Percentiles rank a stretch among this genome's conserved stretches.
Conservation (phyloP, 352 stramenopile genomes). For the Elongisporangium undulatum region DNA sequence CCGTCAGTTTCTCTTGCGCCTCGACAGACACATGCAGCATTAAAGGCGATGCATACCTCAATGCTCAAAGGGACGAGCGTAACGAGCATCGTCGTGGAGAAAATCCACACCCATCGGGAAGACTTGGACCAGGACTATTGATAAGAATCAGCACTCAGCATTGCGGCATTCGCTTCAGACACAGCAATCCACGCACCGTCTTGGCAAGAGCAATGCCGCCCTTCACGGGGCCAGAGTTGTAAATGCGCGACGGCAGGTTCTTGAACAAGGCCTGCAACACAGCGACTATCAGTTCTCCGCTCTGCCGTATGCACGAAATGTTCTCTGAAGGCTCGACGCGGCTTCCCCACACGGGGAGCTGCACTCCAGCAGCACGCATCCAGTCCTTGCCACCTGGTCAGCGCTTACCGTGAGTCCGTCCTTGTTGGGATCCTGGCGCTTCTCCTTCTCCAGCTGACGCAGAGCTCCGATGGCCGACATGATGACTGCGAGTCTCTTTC, state of each 20-base stretch:
- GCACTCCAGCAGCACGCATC: neutral
- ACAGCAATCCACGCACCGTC: constrained; percentile 20
- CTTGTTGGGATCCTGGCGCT: constrained; percentile 62
- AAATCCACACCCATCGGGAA: constrained; percentile 72
- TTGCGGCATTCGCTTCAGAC: neutral
- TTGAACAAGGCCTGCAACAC: constrained; percentile 53
- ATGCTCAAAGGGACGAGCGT: constrained; percentile 84
- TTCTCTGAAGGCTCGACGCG: neutral
- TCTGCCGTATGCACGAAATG: neutral
- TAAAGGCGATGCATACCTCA: constrained; percentile 42
- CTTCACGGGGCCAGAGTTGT: constrained; percentile 60
- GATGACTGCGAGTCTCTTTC: constrained; percentile 12
- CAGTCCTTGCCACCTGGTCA: neutral
- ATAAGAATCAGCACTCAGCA: constrained; percentile 3
- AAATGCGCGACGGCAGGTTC: constrained; percentile 67
- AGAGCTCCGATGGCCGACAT: constrained; percentile 84
- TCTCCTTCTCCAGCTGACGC: constrained; percentile 82
- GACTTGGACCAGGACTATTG: constrained; percentile 48
- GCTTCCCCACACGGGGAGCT: neutral
- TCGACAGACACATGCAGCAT: constrained; percentile 3
- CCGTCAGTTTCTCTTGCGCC: neutral
- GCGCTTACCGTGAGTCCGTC: constrained; percentile 44
- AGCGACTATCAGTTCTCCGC: neutral
- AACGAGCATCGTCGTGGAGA: constrained; percentile 81
- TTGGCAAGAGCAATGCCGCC: constrained; percentile 47